These are phyloP conservation scores for Naganishia cerealis DNA, from an alignment of 1,284 basidiomycete genomes.

Conservation along the genomic window DNA sequence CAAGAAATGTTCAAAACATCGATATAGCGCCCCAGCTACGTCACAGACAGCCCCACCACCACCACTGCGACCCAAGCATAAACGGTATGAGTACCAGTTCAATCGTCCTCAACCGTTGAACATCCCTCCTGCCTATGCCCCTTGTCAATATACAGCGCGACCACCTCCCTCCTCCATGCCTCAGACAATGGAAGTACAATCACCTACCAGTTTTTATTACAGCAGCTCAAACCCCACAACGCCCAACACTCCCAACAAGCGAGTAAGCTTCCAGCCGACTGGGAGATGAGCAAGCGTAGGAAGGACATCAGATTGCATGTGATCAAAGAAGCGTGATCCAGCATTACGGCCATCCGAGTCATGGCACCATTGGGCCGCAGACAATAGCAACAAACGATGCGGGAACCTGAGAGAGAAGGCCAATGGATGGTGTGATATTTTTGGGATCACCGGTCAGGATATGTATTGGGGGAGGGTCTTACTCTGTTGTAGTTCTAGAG, in stretches of 20 bases:
- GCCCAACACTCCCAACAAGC: background rate
- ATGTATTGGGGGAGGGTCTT: too few relatives aligned
- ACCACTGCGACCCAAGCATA: constrained; percentile 1
- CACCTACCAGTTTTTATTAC: constrained; percentile 23
- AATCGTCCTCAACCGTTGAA: background rate
- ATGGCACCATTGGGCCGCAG: too few relatives aligned
- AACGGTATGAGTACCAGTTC: background rate
- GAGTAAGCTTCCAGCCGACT: constrained; percentile 11
- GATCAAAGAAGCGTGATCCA: too few relatives aligned
- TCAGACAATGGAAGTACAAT: constrained; percentile 14
- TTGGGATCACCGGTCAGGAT: too few relatives aligned
- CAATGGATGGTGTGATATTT: too few relatives aligned
- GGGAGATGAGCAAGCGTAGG: background rate
- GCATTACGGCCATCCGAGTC: too few relatives aligned
- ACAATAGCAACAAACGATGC: too few relatives aligned
- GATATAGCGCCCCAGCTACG: background rate
- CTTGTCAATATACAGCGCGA: background rate
- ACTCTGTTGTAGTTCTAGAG: too few relatives aligned
- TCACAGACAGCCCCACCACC: background rate
- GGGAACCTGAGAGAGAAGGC: too few relatives aligned
- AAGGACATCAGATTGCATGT: background rate
- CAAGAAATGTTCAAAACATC: constrained; percentile 27
- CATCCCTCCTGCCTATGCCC: background rate
- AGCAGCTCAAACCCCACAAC: constrained; percentile 13
- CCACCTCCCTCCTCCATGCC: constrained; percentile 14